phyloP scores from a whole-genome alignment of 148 eudicot genomes.

The Beta vulgaris region DNA sequence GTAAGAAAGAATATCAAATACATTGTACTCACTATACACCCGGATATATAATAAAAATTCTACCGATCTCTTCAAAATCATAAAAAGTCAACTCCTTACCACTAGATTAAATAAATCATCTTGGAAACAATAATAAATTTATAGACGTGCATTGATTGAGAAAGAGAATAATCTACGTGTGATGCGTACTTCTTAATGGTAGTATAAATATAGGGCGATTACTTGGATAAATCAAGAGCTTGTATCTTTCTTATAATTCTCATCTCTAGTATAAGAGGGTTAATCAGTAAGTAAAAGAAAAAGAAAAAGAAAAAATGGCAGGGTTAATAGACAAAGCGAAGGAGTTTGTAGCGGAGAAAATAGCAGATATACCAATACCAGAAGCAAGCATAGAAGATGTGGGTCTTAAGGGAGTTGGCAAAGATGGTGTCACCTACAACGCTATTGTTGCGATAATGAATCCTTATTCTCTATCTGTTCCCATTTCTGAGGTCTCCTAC shows the following conservation, averaged over 20 bases:
- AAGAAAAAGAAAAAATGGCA: conserved; percentile 27
- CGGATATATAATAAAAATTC: no score
- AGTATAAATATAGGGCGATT: no score
- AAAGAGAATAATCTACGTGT: no score
- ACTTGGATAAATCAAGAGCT: neutral
- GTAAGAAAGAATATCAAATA: no score
- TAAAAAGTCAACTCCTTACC: no score
- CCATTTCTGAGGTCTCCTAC: conserved; percentile 58
- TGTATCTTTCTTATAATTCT: neutral
- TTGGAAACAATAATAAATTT: no score
- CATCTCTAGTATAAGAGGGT: neutral
- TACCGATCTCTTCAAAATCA: no score
- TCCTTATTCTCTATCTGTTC: conserved; percentile 61
- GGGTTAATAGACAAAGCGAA: conserved; percentile 51
- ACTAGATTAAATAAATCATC: no score
- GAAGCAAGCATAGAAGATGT: conserved; percentile 57
- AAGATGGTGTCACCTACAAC: conserved; percentile 43
- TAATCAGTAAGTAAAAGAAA: neutral
- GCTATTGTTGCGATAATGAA: conserved; percentile 57
- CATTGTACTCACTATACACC: no score
- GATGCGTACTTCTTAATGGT: no score
- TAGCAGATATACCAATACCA: conserved; percentile 50
- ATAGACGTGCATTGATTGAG: no score
- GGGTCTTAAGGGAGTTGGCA: conserved; percentile 43
- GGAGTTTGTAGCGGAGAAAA: conserved; percentile 51